These are phyloP conservation scores for Colletotrichum abscissum DNA, from an alignment of 2,329 filamentous ascomycete species.

Conservation along the genomic window DNA sequence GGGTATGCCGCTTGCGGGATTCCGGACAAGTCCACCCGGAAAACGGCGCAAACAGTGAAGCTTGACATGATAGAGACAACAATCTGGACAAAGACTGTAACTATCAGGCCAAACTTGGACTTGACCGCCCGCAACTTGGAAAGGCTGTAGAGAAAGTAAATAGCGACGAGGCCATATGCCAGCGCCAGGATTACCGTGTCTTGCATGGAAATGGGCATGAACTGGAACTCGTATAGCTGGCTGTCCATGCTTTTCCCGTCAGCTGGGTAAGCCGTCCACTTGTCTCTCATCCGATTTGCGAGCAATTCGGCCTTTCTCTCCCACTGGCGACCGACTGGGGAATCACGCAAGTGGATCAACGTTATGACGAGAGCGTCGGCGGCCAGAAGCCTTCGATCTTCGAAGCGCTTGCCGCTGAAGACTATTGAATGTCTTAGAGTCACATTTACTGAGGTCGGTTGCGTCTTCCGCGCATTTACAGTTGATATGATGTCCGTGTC, in stretches of 20 bases:
- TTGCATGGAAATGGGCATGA: slow-evolving; percentile 75
- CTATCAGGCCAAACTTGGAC: slow-evolving; percentile 77
- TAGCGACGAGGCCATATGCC: slow-evolving; percentile 71
- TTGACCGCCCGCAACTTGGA: slow-evolving; percentile 80
- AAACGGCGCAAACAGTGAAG: slow-evolving; percentile 81
- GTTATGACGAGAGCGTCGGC: slow-evolving; percentile 85
- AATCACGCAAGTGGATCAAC: slow-evolving; percentile 75
- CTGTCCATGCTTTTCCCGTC: slow-evolving; percentile 65
- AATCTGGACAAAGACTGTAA: slow-evolving; percentile 78
- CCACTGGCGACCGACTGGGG: slow-evolving; percentile 74
- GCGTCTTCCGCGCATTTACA: slow-evolving; percentile 72
- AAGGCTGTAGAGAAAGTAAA: slow-evolving; percentile 76
- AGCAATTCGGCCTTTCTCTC: slow-evolving; percentile 67
- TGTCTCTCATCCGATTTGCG: slow-evolving; percentile 57
- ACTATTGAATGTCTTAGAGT: slow-evolving; percentile 83
- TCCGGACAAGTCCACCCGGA: slow-evolving; percentile 79
- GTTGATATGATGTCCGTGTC: slow-evolving; percentile 75
- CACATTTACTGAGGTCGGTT: slow-evolving; percentile 76
- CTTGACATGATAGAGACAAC: slow-evolving; percentile 80
- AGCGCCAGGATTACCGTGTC: slow-evolving; percentile 73
- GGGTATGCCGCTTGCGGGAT: slow-evolving; percentile 82
- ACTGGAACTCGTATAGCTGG: slow-evolving; percentile 82
- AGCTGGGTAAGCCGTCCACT: slow-evolving; percentile 74
- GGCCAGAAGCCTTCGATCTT: slow-evolving; percentile 73
- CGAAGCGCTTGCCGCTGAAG: slow-evolving; percentile 83